These are phyloP conservation scores for Amphicarpaea edgeworthii DNA, from an alignment of 306 rosid species.

Conservation along the genomic window DNA sequence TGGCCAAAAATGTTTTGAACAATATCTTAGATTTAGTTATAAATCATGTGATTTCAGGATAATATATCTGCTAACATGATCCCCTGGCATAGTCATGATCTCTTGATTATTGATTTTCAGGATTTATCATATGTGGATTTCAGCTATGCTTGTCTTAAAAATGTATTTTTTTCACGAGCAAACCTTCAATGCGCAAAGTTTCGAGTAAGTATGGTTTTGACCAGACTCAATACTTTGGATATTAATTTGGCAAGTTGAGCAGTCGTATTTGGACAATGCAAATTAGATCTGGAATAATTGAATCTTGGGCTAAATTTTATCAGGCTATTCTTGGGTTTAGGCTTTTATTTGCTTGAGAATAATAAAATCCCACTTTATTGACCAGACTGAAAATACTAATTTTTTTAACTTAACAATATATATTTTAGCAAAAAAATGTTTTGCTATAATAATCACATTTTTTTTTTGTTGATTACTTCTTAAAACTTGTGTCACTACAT, in stretches of 20 bases:
- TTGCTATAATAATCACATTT: slow-evolving; percentile 11
- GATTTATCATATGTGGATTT: slow-evolving; percentile 87
- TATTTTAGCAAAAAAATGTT: background rate
- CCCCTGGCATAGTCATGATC: slow-evolving; percentile 30
- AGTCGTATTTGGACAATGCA: slow-evolving; percentile 3
- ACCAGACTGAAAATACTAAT: slow-evolving; percentile 22
- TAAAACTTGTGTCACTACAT: background rate
- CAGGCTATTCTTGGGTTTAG: slow-evolving; percentile 30
- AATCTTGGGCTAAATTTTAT: slow-evolving; percentile 34
- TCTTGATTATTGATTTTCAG: slow-evolving; percentile 60
- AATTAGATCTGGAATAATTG: slow-evolving; percentile 24
- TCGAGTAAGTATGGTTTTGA: slow-evolving; percentile 66
- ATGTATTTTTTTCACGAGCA: slow-evolving; percentile 91
- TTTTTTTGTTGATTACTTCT: slow-evolving; percentile 30
- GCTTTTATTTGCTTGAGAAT: slow-evolving; percentile 26
- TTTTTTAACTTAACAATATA: background rate
- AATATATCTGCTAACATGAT: slow-evolving; percentile 23
- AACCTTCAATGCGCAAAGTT: slow-evolving; percentile 89
- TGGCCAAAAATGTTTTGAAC: slow-evolving; percentile 1
- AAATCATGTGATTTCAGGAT: slow-evolving; percentile 23
- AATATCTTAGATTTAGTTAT: slow-evolving; percentile 34
- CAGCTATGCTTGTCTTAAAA: slow-evolving; percentile 92
- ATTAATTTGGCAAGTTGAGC: slow-evolving; percentile 35
- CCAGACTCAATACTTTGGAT: slow-evolving; percentile 24
- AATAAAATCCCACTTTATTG: slow-evolving; percentile 14